Evolutionary conservation across 2,329 filamentous ascomycete genomes (phyloP).

Genomic region (Lomentospora prolificans): DNA sequence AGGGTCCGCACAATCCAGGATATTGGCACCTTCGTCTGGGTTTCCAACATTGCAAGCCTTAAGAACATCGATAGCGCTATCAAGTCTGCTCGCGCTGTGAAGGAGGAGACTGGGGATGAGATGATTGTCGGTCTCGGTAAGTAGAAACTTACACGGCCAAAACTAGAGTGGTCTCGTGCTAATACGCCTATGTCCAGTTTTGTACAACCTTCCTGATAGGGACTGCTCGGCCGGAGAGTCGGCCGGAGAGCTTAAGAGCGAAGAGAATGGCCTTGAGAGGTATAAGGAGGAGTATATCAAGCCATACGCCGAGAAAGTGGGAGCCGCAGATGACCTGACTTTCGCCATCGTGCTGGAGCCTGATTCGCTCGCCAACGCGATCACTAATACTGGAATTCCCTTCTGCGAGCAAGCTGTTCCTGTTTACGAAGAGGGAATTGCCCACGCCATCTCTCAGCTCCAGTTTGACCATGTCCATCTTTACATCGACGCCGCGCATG

Average conservation of each 20-base stretch:
- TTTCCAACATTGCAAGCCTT: conserved; percentile 26
- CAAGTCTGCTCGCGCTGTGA: conserved; percentile 23
- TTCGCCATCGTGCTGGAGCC: conserved; percentile 35
- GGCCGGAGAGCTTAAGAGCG: conserved; percentile 28
- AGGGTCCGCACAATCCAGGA: conserved; percentile 28
- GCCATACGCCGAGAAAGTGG: conserved; percentile 26
- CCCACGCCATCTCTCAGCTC: conserved; percentile 45
- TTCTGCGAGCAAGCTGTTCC: conserved; percentile 27
- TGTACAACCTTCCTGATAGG: conserved; percentile 34
- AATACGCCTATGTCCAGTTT: no score
- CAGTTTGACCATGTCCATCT: conserved; percentile 52
- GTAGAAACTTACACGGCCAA: neutral
- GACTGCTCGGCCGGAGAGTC: conserved; percentile 34
- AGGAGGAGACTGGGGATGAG: conserved; percentile 23
- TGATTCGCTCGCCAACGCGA: conserved; percentile 31
- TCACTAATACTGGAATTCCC: conserved; percentile 27
- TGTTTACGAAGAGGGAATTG: conserved; percentile 30
- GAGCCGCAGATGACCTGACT: conserved; percentile 25
- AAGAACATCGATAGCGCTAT: conserved; percentile 29
- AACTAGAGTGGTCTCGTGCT: neutral
- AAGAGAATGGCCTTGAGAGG: conserved; percentile 24
- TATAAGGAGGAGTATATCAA: conserved; percentile 32
- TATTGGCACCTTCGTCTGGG: conserved; percentile 33
- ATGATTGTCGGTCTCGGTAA: conserved; percentile 30
- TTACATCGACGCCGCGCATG: conserved; percentile 56